Evolutionary conservation across 768 basidiomycete genomes (phyloP), one percentile per base, ranked within the genome.

Genomic region (Pleurotus tuoliensis): DNA sequence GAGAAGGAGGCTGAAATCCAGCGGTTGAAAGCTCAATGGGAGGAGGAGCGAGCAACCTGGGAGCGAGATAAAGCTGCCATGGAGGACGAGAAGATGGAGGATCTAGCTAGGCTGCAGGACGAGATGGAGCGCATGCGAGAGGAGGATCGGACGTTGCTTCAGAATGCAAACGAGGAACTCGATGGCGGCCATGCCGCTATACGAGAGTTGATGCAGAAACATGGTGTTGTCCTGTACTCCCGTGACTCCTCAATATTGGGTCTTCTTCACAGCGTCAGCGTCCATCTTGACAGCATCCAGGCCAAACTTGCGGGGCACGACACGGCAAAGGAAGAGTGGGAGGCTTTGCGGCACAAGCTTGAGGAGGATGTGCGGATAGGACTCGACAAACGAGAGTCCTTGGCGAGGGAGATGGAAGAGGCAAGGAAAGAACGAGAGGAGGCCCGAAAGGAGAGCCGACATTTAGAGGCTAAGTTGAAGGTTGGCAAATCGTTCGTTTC

Each of bases 221-320:
- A 88, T 63, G 76, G 75, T 13, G 76, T 91, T 61, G 75, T 77
- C n/a, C 68, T 83, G 18, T 79, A 74, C 58, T 76, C 80, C 13
- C 71, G 76, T 51, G 82, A 86, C 56, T 59, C 71, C 18, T 79
- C 83, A 18, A 56, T 86, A 37, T 73, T 76, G 47, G 79, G 75
- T 47, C 66, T 86, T 1, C 61, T 84, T 53, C 65, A 70, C 11
- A 77, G 83, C 13, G 66, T 87, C 39, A 74, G 73, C 1, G 63
- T 73, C 34, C 85, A 88, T 67, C 61, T 89, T 34, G 75, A 76
- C 51, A 70, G 65, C n/a, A 64, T 86, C 15, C 73, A 80, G 46
- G 65, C 58, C 15, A 78, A 77, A 59, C 47, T 83, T 43, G 73
- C 79, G 13, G 64, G 69, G 12, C 71, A 78, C 65, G 63, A 70